These are phyloP conservation scores for Rhododendron simsii DNA, from an alignment of 148 eudicot genomes.

Conservation along the genomic window DNA sequence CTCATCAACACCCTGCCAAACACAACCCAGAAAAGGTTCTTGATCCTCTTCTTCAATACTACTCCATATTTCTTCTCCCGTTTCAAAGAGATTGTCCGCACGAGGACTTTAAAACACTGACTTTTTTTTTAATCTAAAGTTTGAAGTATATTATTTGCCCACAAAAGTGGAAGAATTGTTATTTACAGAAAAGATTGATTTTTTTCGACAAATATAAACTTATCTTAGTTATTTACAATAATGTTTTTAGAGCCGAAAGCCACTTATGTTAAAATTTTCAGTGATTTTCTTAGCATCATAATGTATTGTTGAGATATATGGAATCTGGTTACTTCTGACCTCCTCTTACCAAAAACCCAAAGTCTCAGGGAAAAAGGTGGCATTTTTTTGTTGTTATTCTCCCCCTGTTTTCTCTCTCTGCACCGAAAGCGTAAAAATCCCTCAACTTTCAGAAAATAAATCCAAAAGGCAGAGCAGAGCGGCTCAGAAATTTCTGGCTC, in stretches of 20 bases:
- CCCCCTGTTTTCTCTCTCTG: not conserved
- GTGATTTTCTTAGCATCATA: not conserved
- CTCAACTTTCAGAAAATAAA: conserved; percentile 2
- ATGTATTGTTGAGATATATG: no score
- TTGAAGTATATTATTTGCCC: not conserved
- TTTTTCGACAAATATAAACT: no score
- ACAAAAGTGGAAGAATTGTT: not conserved
- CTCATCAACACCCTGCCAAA: conserved; percentile 39
- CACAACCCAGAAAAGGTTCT: conserved; percentile 58
- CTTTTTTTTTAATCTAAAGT: no score
- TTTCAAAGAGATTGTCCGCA: no score
- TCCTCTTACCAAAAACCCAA: conserved; percentile 16
- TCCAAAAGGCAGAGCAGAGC: not conserved
- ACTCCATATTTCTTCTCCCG: not conserved
- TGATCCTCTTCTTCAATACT: not conserved
- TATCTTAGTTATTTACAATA: not conserved
- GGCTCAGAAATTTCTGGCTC: not conserved
- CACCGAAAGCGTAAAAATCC: not conserved
- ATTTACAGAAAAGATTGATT: no score
- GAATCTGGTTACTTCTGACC: not conserved
- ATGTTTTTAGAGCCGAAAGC: not conserved
- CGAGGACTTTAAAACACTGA: no score
- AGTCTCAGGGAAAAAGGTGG: conserved; percentile 14
- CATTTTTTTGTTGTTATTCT: conserved; percentile 4
- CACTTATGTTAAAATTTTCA: not conserved